These are phyloP conservation scores for Scutellaria barbata DNA, from an alignment of 257 asterid genomes.

Conservation along the genomic window DNA sequence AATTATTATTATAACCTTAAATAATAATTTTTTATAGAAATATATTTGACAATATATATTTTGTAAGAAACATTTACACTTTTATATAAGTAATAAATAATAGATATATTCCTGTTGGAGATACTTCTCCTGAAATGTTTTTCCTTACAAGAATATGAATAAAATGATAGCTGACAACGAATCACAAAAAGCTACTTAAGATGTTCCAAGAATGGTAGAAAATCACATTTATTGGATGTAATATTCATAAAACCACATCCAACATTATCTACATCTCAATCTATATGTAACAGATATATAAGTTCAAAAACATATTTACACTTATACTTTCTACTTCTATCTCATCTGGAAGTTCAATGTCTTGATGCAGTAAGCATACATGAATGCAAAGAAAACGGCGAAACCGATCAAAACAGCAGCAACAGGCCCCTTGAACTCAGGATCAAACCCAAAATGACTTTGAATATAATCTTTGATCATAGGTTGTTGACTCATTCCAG, in stretches of 20 bases:
- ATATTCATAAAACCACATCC: not conserved
- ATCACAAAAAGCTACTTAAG: too few relatives aligned
- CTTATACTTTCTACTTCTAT: constrained; percentile 28
- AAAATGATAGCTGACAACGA: too few relatives aligned
- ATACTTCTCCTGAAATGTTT: too few relatives aligned
- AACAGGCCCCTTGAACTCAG: constrained; percentile 61
- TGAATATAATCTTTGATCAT: constrained; percentile 57
- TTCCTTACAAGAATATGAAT: too few relatives aligned
- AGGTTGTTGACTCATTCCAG: constrained; percentile 50
- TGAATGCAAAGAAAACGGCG: constrained; percentile 57
- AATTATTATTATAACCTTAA: too few relatives aligned
- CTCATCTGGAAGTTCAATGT: constrained; percentile 61
- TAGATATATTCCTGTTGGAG: too few relatives aligned
- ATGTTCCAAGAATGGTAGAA: not conserved
- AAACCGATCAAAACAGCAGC: constrained; percentile 64
- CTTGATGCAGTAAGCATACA: constrained; percentile 71
- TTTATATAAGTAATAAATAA: too few relatives aligned
- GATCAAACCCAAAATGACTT: constrained; percentile 69
- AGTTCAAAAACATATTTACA: constrained; percentile 22
- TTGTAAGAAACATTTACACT: too few relatives aligned
- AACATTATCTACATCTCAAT: not conserved
- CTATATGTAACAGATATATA: not conserved
- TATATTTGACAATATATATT: too few relatives aligned
- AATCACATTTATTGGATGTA: too few relatives aligned
- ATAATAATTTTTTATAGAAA: too few relatives aligned